Percentiles rank a stretch among this genome's conserved stretches.
phyloP scores from a whole-genome alignment of 2,329 filamentous ascomycete species.

The Scedosporium minutisporum region DNA sequence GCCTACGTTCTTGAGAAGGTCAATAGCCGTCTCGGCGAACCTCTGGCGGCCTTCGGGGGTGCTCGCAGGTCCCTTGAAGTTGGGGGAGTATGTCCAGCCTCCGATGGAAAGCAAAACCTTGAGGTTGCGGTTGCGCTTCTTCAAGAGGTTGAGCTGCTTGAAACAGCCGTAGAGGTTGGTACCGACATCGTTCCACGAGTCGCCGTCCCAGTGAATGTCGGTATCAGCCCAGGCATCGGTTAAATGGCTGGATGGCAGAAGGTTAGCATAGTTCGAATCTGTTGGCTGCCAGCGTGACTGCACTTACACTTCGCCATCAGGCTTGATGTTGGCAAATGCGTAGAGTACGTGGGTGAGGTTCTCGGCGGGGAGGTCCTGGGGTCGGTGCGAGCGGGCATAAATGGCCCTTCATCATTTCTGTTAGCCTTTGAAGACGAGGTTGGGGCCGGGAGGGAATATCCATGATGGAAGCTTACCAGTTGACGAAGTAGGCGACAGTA shows the following conservation, averaged over 20 bases:
- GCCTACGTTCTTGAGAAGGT: conserved; percentile 69
- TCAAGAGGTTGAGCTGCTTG: conserved; percentile 80
- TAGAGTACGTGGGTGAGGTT: conserved; percentile 86
- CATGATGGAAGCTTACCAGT: conserved; percentile 38
- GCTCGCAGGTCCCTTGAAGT: conserved; percentile 68
- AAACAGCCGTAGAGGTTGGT: conserved; percentile 81
- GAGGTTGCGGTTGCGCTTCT: conserved; percentile 69
- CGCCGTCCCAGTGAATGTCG: conserved; percentile 64
- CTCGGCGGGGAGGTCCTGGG: conserved; percentile 70
- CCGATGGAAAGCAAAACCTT: conserved; percentile 82
- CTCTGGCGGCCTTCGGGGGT: conserved; percentile 56
- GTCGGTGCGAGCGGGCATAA: conserved; percentile 76
- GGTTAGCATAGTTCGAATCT: background rate
- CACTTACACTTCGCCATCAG: conserved; percentile 68
- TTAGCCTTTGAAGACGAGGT: conserved; percentile 9
- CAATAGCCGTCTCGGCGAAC: conserved; percentile 67
- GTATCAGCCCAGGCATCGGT: conserved; percentile 57
- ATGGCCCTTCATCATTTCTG: conserved; percentile 50
- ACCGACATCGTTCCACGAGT: conserved; percentile 61
- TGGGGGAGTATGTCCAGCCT: conserved; percentile 84
- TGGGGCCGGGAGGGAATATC: background rate
- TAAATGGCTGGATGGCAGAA: conserved; percentile 27
- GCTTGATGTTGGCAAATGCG: conserved; percentile 76
- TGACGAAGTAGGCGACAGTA: conserved; percentile 64
- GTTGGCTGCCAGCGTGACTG: background rate